Base-by-base conservation (phyloP, 495 filamentous ascomycete genomes). In the Baudoinia panamericana region DNA sequence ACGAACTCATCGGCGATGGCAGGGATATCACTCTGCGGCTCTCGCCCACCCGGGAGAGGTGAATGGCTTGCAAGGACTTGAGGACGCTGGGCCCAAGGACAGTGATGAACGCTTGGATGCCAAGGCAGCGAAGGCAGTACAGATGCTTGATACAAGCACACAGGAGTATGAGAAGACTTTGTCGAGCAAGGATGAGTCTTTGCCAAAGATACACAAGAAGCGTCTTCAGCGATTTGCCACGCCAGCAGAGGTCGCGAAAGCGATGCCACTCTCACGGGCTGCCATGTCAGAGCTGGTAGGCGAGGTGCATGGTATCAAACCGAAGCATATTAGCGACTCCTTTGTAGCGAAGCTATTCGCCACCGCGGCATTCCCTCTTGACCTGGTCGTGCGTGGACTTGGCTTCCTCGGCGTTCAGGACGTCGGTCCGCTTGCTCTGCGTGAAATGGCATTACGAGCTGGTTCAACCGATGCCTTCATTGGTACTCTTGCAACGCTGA, bases 341-440 rank as follows among this genome's bases (percentile, higher is more conserved):
- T 65, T 84, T 33, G 79, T 76, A 13, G 78, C 82, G 12, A 68
- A 76, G 40, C 63, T 82, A 48, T 78, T 88, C 48, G 81, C 81
- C 4, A 86, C 82, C 13, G 69, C 59, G 16, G 70, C 76, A 41
- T 65, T 84, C 21, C 68, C 70, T 3, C 58, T 87, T 13, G 71
- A 83, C 29, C 66, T 70, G 33, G 69, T 81, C 15, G 70, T 86
- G 19, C 67, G 66, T 27, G 66, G 73, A 0, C 59, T 90, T 18
- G 66, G 64, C 27, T 72, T 78, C 51, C 68, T 88, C 37, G 74
- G 75, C 2, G 63, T 83, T 10, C 60, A 72, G 25, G 59, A 63
- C 15, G 78, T 90, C 44, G 83, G 84, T 7, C 78, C 83, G 1
- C 61, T 78, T 9, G 76, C 82, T 3, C 41, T 90, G 32, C 75